Evolutionary conservation across 192 early-diverging fungal genomes (phyloP), one percentile per base, ranked within the genome.

Genomic region (Paraglomus occultum): DNA sequence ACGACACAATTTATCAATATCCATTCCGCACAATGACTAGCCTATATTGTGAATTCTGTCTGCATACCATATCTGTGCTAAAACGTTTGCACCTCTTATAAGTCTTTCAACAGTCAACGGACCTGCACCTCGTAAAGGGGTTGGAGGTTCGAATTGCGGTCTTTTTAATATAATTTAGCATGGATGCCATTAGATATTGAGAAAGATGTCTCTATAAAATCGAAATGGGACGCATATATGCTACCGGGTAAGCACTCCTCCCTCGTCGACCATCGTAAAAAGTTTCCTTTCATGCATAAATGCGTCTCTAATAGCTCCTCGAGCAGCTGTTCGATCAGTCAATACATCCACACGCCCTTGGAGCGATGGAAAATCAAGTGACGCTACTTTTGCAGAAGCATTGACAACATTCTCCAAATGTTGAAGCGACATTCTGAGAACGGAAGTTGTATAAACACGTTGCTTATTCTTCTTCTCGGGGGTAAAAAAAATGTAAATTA

Each of bases 61-160:
- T 38, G 22, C 9, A n/a, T 59, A 70, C 67, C 54, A 70, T 59
- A 70, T 59, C 6, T 59, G 55, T 49, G 67, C 67, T 46, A 69
- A 49, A 8, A 69, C 67, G 39, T 69, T 69, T 1, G 67, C 67
- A 44, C 47, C 67, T 55, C 67, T 51, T 44, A 69, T 38, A 31
- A 69, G 12, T 51, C 57, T 69, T 57, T 69, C 67, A 45, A 69
- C 53, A 5, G 67, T 69, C 46, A 69, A 11, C 5, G 51, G 53
- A 23, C 31, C 67, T 46, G 67, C 52, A 10, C 52, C 53, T 1
- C 67, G 67, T 42, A 69, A 43, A 31, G 67, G 67, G 48, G 67
- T 69, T 10, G 67, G 67, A 14, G 22, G 67, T 68, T 68, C 67
- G 23, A 68, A 45, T 23, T 53, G 11, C 11, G 54, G 54, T 57